Conservation (phyloP, 2,329 filamentous ascomycete genomes). For the Epicoccum nigrum region DNA sequence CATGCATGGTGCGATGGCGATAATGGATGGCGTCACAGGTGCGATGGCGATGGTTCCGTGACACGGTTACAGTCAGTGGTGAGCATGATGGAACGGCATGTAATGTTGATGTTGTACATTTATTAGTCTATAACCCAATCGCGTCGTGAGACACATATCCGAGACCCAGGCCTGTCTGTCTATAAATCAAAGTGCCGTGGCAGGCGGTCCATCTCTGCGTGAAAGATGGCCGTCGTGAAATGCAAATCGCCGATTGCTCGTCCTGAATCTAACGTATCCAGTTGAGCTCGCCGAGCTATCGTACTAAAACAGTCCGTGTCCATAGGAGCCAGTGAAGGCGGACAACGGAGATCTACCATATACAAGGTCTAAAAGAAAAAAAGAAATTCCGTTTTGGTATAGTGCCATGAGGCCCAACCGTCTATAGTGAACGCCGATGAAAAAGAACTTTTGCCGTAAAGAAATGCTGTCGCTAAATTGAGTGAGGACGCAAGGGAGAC, state of each 20-base stretch:
- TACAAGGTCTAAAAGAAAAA: conserved; percentile 35
- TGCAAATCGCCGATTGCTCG: conserved; percentile 39
- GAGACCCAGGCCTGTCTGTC: conserved; percentile 41
- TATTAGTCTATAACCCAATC: conserved; percentile 47
- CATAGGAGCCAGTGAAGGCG: conserved; percentile 41
- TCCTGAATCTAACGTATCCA: conserved; percentile 34
- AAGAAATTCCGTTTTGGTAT: conserved; percentile 48
- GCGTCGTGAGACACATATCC: conserved; percentile 42
- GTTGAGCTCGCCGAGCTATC: conserved; percentile 42
- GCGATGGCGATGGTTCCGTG: conserved; percentile 23
- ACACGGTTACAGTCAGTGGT: conserved; percentile 14
- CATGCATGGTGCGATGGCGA: conserved; percentile 30
- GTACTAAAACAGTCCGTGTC: conserved; percentile 43
- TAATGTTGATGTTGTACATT: conserved; percentile 33
- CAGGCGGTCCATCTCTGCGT: conserved; percentile 19
- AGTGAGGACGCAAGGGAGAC: conserved; percentile 28
- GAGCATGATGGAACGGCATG: conserved; percentile 7
- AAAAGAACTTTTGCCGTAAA: conserved; percentile 44
- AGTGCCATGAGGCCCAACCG: conserved; percentile 47
- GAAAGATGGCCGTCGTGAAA: conserved; percentile 41
- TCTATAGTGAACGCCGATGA: conserved; percentile 48
- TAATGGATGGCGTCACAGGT: conserved; percentile 38
- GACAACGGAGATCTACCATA: conserved; percentile 42
- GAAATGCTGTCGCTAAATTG: conserved; percentile 45
- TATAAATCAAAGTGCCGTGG: conserved; percentile 35